Base-by-base conservation (phyloP, 306 rosid species). In the Acacia melanoxylon region DNA sequence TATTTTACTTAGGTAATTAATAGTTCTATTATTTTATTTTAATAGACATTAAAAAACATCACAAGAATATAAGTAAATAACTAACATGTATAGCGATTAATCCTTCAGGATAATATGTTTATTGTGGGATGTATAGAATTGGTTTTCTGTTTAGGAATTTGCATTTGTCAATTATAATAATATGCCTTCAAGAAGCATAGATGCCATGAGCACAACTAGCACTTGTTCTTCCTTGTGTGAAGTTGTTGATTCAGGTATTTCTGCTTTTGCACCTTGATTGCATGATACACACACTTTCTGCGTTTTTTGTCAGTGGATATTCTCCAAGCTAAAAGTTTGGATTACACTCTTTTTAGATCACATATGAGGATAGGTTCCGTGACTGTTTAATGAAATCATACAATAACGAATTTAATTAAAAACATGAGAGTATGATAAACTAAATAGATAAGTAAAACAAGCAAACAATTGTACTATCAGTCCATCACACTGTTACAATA, bases 211-310 rank as follows among this genome's bases (percentile, higher is more conserved):
- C 83, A 91, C 92, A 81, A 85, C 89, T 81, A 88, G 91, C 79
- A 83, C 88, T 75, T 72, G 82, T 78, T 44, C 94, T 67, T 92
- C 98, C 37, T 85, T 86, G 27, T 91, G 87, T 67, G 98, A 94
- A 90, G 98, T 92, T 87, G 94, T 89, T 79, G 98, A 94, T 87
- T 88, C 91, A 16, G 98, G 98, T 94, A 88, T 63, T 81, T 85
- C 71, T 78, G 71, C 72, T 71, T 68, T 51, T 77, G 19, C 75
- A 75, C 59, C 49, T 75, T 66, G 81, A 78, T 80, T 87, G 77
- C 51, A 68, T 16, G 66, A 72, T 76, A 74, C 25, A 76, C n/a
- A n/a, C 31, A 66, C 48, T 17, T 68, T 69, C 74, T 72, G 68
- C 78, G 75, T 42, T 10, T 56, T 59, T 79, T 51, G 49, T 42